Evolutionary conservation across 495 filamentous ascomycete genomes (phyloP).

Genomic region (Margaritispora aquatica): DNA sequence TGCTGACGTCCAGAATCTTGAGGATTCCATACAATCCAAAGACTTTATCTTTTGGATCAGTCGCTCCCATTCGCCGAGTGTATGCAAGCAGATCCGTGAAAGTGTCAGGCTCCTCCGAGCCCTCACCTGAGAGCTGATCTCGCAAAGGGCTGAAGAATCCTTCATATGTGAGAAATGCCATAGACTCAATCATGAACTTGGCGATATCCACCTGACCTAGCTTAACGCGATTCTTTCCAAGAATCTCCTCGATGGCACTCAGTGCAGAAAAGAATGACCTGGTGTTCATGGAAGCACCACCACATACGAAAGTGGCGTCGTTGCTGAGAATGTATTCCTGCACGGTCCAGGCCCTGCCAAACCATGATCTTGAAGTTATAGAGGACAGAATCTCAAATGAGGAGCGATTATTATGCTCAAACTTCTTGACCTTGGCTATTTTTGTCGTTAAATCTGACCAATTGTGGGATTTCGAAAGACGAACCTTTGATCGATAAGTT

Average conservation of each 20-base stretch:
- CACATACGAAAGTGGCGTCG: not conserved
- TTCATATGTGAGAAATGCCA: not conserved
- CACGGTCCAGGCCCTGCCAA: constrained; percentile 18
- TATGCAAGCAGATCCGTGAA: not conserved
- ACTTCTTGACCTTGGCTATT: not conserved
- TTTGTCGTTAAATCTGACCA: not conserved
- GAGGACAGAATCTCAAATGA: not conserved
- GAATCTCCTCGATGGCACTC: not conserved
- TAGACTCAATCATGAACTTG: not conserved
- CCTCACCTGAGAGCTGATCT: not conserved
- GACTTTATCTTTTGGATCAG: not conserved
- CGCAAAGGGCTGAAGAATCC: not conserved
- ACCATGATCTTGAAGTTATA: constrained; percentile 4
- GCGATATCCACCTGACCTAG: not conserved
- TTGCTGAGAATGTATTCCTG: constrained; percentile 11
- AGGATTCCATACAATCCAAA: not conserved
- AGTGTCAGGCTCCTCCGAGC: not conserved
- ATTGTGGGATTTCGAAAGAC: not conserved
- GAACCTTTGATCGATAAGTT: not conserved
- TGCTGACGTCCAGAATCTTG: not conserved
- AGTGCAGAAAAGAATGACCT: not conserved
- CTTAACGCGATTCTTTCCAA: too few relatives aligned
- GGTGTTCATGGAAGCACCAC: not conserved
- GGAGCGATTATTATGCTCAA: not conserved
- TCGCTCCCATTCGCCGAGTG: not conserved